phyloP scores from a whole-genome alignment of 1,139 yeast genomes.

The Debaryomyces nepalensis region DNA sequence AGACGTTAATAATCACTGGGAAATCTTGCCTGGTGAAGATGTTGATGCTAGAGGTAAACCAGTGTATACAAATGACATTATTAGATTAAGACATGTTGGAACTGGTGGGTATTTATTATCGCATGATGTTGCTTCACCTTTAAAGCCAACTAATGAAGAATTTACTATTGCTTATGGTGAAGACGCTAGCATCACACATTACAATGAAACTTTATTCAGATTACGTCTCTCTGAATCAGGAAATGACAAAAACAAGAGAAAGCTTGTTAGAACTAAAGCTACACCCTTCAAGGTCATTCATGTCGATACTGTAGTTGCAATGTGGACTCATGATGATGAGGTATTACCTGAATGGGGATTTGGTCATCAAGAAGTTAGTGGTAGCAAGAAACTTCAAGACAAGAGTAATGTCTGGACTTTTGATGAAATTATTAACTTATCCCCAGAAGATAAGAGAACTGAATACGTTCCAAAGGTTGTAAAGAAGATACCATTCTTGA shows the following conservation, averaged over 20 bases:
- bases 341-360: slow-evolving; percentile 94
- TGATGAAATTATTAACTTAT: slow-evolving; percentile 69
- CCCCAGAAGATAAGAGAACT: slow-evolving; percentile 60
- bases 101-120: slow-evolving; percentile 82
- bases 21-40: slow-evolving; percentile 69
- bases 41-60: slow-evolving; percentile 32
- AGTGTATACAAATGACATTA: slow-evolving; percentile 59
- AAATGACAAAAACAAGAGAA: slow-evolving; percentile 48
- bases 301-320: slow-evolving; percentile 84
- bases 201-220: slow-evolving; percentile 79
- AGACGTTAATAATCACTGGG: slow-evolving; percentile 84
- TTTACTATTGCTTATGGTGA: slow-evolving; percentile 75
- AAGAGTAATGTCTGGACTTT: slow-evolving; percentile 73
- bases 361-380: slow-evolving; percentile 90
- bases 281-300: slow-evolving; percentile 74
- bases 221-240: slow-evolving; percentile 55
- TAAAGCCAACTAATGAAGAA: slow-evolving; percentile 88
- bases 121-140: slow-evolving; percentile 98
- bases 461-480: slow-evolving; percentile 61
- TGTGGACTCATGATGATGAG: slow-evolving; percentile 92
- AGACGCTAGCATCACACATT: slow-evolving; percentile 50
- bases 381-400: slow-evolving; percentile 80
- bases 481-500: slow-evolving; percentile 68
- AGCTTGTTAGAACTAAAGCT: slow-evolving; percentile 68
- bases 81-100: slow-evolving; percentile 81